Evolutionary conservation across 164 flowering plant genomes (phyloP), one percentile per base, ranked within the genome.

Genomic region (Akebia trifoliata): DNA sequence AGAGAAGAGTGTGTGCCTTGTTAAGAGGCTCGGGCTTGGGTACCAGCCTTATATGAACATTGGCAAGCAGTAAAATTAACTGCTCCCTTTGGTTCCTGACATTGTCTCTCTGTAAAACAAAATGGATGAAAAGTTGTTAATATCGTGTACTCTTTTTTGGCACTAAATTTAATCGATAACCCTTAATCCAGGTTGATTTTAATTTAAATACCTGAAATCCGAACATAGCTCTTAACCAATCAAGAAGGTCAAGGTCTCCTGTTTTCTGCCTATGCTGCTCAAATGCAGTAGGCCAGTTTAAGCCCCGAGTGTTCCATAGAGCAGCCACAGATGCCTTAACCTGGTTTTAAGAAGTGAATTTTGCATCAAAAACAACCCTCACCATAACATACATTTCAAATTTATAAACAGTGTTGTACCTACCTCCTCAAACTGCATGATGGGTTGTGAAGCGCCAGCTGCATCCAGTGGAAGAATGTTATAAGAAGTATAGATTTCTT

Each of bases 61-160:
- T 84, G 1, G 97, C 83, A 57, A 94, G 97, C 46, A 94, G 47
- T 69, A 90, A 63, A 62, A 83, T 82, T 69, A 94, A 72, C 73
- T 94, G 84, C 76, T 94, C 99, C 69, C 97, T 77, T 71, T 90
- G 96, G 69, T 94, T 94, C 71, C 95, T 82, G 67, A 94, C 99
- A 73, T 83, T 90, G 76, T 94, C 99, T 73, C 71, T 86, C 99
- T 94, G 90, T 29, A 57, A 15, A 50, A 60, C 24, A 50, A 64
- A 60, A 55, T 11, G 48, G 64, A 50, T 42, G 32, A 62, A 69
- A 54, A 10, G 36, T 37, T 2, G 30, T 9, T 39, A 47, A 10
- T 22, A 2, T 45, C 50, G 5, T 4, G 15, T 18, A 42, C 18
- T 29, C 10, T 5, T 31, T 31, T 6, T 14, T 39, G 2, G 3